Evolutionary conservation across 768 basidiomycete genomes (phyloP).

Genomic region (Boletus rufocinnamomeus): DNA sequence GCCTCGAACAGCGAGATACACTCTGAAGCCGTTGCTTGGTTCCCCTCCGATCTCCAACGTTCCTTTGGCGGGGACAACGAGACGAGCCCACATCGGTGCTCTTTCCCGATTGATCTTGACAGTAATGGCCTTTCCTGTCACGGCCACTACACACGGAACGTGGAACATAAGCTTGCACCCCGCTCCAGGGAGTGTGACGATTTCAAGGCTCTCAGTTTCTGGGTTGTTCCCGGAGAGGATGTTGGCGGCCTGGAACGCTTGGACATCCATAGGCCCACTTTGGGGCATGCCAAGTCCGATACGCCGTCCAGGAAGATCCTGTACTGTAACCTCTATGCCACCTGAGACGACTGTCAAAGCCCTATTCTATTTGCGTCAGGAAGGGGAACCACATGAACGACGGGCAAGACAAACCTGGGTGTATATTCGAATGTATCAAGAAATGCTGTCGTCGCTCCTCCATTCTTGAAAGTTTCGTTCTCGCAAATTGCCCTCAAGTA

Average conservation of each 20-base stretch:
- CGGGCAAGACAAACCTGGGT: constrained; percentile 37
- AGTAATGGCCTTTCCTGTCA: constrained; percentile 52
- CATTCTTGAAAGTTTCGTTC: constrained; percentile 41
- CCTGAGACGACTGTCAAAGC: constrained; percentile 55
- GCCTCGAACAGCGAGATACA: constrained; percentile 57
- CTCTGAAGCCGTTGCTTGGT: constrained; percentile 46
- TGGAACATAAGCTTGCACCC: constrained; percentile 53
- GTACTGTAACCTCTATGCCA: constrained; percentile 58
- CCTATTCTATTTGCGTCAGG: constrained; percentile 24
- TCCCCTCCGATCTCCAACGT: constrained; percentile 42
- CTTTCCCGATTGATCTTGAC: constrained; percentile 44
- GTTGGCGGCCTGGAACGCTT: constrained; percentile 59
- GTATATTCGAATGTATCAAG: constrained; percentile 45
- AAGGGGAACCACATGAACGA: background rate
- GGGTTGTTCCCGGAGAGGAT: constrained; percentile 54
- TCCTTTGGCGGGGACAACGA: constrained; percentile 47
- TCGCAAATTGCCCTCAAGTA: constrained; percentile 50
- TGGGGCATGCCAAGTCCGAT: constrained; percentile 60
- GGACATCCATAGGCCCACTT: constrained; percentile 64
- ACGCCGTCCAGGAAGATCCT: constrained; percentile 56
- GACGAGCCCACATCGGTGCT: constrained; percentile 49
- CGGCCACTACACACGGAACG: constrained; percentile 47
- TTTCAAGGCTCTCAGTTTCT: constrained; percentile 57
- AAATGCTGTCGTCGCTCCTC: constrained; percentile 51
- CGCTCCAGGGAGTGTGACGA: constrained; percentile 47